Percentiles rank a stretch among this genome's conserved stretches.
Evolutionary conservation across 495 filamentous ascomycete species (phyloP).

Genomic region (Chaetomium tenue): DNA sequence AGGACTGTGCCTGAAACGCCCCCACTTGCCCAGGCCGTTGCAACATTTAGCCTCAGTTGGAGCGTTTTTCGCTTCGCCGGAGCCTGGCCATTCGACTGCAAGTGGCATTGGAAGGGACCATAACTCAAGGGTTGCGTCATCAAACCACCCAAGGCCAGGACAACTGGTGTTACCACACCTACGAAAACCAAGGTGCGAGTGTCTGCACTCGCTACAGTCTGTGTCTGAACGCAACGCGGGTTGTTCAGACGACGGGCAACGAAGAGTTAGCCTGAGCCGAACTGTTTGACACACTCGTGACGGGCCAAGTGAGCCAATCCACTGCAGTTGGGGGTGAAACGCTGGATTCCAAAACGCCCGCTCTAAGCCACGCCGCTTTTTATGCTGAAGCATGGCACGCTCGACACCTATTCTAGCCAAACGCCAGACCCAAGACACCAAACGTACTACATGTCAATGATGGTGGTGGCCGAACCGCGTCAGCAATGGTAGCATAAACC

Average conservation of each 20-base stretch:
- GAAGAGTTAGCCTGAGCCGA: neutral
- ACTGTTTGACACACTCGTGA: neutral
- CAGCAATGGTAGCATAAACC: conserved; percentile 86
- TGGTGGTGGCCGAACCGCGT: conserved; percentile 89
- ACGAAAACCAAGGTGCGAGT: neutral
- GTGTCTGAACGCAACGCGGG: neutral
- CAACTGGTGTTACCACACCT: neutral
- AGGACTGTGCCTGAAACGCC: conserved; percentile 18
- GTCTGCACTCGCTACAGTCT: neutral
- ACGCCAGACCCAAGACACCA: conserved; percentile 17
- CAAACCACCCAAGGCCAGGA: neutral
- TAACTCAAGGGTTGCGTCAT: conserved; percentile 9
- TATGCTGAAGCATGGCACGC: neutral
- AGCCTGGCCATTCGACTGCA: neutral
- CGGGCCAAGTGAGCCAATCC: too few species aligned
- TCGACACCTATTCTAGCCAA: conserved; percentile 16
- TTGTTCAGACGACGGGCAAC: too few species aligned
- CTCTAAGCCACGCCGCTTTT: neutral
- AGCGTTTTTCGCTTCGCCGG: neutral
- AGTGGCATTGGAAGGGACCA: too few species aligned
- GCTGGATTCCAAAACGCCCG: conserved; percentile 3
- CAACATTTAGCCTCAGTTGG: conserved; percentile 10
- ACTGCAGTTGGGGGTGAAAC: neutral
- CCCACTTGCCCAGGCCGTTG: conserved; percentile 8
- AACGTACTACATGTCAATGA: conserved; percentile 47